phyloP scores from a whole-genome alignment of 768 basidiomycete genomes.

The Leucocoprinus birnbaumii region DNA sequence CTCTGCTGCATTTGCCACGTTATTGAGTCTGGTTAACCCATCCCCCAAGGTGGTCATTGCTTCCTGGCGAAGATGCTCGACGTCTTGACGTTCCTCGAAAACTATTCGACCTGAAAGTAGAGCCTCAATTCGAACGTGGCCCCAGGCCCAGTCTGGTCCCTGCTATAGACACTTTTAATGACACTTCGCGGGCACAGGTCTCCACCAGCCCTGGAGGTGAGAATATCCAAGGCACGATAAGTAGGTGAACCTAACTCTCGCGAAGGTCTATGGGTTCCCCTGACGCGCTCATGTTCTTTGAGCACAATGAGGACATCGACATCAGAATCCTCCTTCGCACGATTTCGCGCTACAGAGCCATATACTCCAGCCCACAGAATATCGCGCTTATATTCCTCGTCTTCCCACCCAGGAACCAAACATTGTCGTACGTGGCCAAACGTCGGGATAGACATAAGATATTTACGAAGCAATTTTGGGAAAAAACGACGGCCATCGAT shows the following conservation, averaged over 20 bases:
- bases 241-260: conserved; percentile 5
- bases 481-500: too few relatives aligned
- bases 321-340: conserved; percentile 11
- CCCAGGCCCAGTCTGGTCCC: conserved; percentile 16
- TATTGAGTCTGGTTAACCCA: conserved; percentile 1
- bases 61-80: conserved; percentile 14
- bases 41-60: conserved; percentile 6
- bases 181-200: conserved; percentile 12
- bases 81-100: conserved; percentile 12
- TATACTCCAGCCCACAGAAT: conserved; percentile 13
- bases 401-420: background rate
- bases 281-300: conserved; percentile 11
- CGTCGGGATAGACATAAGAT: background rate
- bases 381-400: background rate
- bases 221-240: conserved; percentile 4
- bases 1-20: background rate
- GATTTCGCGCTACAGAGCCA: conserved; percentile 14
- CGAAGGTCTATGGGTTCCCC: conserved; percentile 15
- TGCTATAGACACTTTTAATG: conserved; percentile 15
- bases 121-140: conserved; percentile 13
- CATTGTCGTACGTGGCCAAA: background rate
- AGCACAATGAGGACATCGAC: conserved; percentile 14
- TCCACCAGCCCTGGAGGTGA: conserved; percentile 11
- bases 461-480: too few relatives aligned
- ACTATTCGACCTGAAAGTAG: conserved; percentile 15